These are phyloP conservation scores for Neonectria punicea DNA, from an alignment of 2,329 filamentous ascomycete species.

Conservation along the genomic window DNA sequence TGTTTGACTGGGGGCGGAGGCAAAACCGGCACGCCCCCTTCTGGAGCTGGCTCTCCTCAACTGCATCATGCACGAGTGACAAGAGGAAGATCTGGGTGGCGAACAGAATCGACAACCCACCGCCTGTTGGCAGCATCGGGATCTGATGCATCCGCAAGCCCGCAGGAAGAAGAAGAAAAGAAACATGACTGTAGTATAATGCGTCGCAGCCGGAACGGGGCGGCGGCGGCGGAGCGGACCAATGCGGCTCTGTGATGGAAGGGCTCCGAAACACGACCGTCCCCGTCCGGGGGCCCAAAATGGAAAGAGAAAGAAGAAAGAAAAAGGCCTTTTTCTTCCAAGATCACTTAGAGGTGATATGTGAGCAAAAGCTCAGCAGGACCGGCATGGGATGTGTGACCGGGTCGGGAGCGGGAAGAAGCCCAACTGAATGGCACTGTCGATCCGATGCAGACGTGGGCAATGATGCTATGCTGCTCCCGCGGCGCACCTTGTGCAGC, in stretches of 20 bases:
- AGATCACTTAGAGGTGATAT: not conserved
- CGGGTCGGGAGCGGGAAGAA: conserved; percentile 4
- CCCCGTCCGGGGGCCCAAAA: not conserved
- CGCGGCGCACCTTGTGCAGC: conserved; percentile 3
- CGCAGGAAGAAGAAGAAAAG: not conserved
- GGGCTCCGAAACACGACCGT: not conserved
- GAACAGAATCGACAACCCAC: not conserved
- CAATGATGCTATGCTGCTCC: conserved; percentile 6
- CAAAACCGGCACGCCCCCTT: conserved; percentile 1
- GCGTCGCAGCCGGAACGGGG: not conserved
- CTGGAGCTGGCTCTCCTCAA: not conserved
- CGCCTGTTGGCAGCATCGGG: conserved; percentile 3
- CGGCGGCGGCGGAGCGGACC: not conserved
- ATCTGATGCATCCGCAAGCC: not conserved
- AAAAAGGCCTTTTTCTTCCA: not conserved
- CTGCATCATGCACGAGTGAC: not conserved
- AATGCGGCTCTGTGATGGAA: conserved; percentile 16
- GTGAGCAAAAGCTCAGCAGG: not conserved
- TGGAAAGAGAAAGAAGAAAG: not conserved
- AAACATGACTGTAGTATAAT: not conserved
- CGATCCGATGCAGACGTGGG: conserved; percentile 17
- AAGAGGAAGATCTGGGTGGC: not conserved
- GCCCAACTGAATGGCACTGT: conserved; percentile 4
- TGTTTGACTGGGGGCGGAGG: not conserved
- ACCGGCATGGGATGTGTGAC: not conserved